A percentile compares a stretch with the other conserved stretches of the same genome.
Conservation (phyloP, 1,284 basidiomycete species). For the Cryptococcus jaspeensis region DNA sequence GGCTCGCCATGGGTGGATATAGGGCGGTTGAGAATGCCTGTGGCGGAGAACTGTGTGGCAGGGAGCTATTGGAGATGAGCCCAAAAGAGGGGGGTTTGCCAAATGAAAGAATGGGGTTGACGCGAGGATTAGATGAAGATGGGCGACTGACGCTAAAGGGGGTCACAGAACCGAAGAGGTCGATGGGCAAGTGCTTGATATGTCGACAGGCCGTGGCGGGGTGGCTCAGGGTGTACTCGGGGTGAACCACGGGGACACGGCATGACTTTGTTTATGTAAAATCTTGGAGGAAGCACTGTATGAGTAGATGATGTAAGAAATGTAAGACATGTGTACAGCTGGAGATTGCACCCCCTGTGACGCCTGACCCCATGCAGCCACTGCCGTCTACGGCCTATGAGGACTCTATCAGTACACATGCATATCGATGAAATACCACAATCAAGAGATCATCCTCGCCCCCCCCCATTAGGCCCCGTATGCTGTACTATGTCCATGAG, state of each 20-base stretch:
- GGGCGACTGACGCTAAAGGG: background rate
- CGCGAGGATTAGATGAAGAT: background rate
- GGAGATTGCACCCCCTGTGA: too few relatives aligned
- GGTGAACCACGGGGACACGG: background rate
- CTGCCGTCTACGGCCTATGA: background rate
- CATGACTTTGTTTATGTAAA: too few relatives aligned
- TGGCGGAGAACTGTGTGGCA: slow-evolving; percentile 27
- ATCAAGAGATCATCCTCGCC: background rate
- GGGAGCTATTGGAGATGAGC: slow-evolving; percentile 5
- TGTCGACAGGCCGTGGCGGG: slow-evolving; percentile 20
- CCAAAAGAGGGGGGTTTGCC: background rate
- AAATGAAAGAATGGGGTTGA: background rate
- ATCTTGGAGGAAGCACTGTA: too few relatives aligned
- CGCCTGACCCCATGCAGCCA: background rate
- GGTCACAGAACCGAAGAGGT: background rate
- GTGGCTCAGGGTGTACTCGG: slow-evolving; percentile 22
- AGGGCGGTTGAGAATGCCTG: slow-evolving; percentile 5
- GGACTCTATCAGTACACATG: slow-evolving; percentile 8
- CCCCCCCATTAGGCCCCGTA: background rate
- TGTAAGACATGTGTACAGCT: too few relatives aligned
- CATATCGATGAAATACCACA: slow-evolving; percentile 3
- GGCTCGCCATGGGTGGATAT: slow-evolving; percentile 33
- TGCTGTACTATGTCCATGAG: background rate
- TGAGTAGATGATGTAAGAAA: too few relatives aligned
- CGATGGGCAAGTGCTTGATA: slow-evolving; percentile 16